phyloP scores from a whole-genome alignment of 2,329 filamentous ascomycete genomes.

The Monilinia fructicola region DNA sequence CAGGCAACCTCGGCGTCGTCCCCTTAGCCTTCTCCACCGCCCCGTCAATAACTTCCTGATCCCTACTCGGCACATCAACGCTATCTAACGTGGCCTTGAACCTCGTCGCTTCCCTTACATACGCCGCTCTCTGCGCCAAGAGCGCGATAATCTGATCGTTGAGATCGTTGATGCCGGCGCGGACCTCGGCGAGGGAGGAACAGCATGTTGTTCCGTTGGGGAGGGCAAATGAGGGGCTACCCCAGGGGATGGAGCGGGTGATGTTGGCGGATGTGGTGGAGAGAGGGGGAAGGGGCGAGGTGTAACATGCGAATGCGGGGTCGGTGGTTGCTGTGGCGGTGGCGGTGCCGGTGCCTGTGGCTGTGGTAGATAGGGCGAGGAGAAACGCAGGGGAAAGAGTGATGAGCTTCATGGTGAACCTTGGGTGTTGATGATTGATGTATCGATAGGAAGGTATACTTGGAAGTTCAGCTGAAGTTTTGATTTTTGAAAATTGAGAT shows the following conservation, averaged over 20 bases:
- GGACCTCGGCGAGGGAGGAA: conserved; percentile 25
- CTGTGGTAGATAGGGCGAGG: neutral
- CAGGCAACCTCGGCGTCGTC: conserved; percentile 21
- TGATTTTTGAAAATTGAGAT: too few species aligned
- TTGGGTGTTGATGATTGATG: neutral
- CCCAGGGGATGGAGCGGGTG: conserved; percentile 27
- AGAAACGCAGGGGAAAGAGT: neutral
- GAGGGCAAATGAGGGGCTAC: conserved; percentile 20
- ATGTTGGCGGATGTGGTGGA: neutral
- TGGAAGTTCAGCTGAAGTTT: neutral
- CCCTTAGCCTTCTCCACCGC: conserved; percentile 23
- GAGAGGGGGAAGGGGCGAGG: conserved; percentile 11
- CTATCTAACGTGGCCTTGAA: conserved; percentile 26
- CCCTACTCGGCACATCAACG: conserved; percentile 27
- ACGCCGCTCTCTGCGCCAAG: conserved; percentile 27
- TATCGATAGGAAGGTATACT: neutral
- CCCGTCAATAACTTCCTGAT: conserved; percentile 25
- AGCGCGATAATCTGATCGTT: conserved; percentile 25
- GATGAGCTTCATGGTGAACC: neutral
- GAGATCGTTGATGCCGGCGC: conserved; percentile 27
- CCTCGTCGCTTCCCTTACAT: conserved; percentile 30
- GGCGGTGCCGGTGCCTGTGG: too few species aligned
- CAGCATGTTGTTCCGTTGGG: conserved; percentile 28
- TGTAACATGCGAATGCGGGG: conserved; percentile 25
- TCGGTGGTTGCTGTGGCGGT: neutral